Evolutionary conservation across 805 yeast genomes (phyloP), one percentile per base, ranked within the genome.

Genomic region (Metschnikowia anglica): DNA sequence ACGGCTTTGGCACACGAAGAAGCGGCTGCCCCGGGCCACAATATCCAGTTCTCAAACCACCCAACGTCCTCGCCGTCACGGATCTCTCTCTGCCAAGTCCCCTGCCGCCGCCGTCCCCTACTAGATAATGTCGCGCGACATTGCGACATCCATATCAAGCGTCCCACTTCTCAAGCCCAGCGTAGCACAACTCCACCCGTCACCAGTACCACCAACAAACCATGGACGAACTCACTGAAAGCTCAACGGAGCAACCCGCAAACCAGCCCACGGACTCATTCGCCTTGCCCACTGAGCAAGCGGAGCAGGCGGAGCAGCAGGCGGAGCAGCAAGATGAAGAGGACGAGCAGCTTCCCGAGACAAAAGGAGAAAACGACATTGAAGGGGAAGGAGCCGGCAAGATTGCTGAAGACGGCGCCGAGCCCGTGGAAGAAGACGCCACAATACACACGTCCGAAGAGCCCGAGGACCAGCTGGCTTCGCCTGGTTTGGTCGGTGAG

Each of bases 331-430:
- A 48, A 24, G 26, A 29, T 6, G 37, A 39, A 13, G 54, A 52
- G 29, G 49, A 48, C 37, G 38, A 44, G 19, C 44, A 48, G 29
- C 54, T 51, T 15, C 56, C 54, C 21, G 32, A 39, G 5, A 33
- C 48, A 2, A 30, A 47, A 5, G 37, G 37, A 18, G 55, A 52
- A 39, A 51, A 28, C 11, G 31, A 48, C 35, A 42, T 52, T 23
- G 51, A 44, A 11, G 49, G 42, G 24, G 52, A 42, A n/a, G 49
- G 46, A 10, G 39, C 37, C 28, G 48, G 44, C 8, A 39, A 36
- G 17, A 46, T 46, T 13, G 47, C 44, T 7, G 30, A n/a, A n/a
- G 44, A 41, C 20, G 44, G 37, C 18, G 39, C 37, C 11, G 48
- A 23, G 33, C 41, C 41, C 3, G 34, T 19, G 3, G 39, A 27